Evolutionary conservation across 2,329 filamentous ascomycete species (phyloP), one percentile per base, ranked within the genome.

Genomic region (Phaeosphaeria sp.): DNA sequence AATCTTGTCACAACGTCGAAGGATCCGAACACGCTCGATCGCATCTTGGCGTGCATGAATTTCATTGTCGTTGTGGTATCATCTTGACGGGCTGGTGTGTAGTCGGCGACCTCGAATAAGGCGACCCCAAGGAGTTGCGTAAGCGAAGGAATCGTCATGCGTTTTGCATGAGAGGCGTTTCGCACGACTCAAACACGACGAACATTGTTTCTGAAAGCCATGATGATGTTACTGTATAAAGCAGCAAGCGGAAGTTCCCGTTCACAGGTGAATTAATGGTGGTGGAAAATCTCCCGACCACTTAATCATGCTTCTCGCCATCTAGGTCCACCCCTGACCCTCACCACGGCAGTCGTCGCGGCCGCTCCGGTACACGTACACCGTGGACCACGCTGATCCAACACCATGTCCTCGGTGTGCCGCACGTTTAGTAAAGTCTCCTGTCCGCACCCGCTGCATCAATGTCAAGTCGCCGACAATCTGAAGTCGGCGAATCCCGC

Each of bases 341-440:
- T n/a, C 17, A n/a, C 18, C 43, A 45, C 43, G 43, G 22, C 15
- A 46, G 20, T 46, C 22, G 8, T 17, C 44, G 20, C 20, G 22
- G 15, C 44, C 44, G 6, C 22, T 25, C 20, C 22, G 30, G 6
- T n/a, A n/a, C n/a, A n/a, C n/a, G n/a, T n/a, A n/a, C n/a, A n/a
- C n/a, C n/a, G n/a, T n/a, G n/a, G n/a, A n/a, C n/a, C n/a, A 30
- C 44, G 21, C 44, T 46, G 44, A 25, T 47, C 22, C 45, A 47
- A 30, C 45, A 30, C 45, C 45, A 30, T 27, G 45, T 47, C 45
- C 45, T 47, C 45, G 45, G 45, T 3, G 11, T 27, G 45, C 45
- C 22, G 24, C 24, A n/a, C 20, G 43, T 45, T 17, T 25, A 8
- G 43, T 45, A 15, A 25, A 22, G 43, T 18, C n/a, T 47, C 11